Conservation (phyloP, 441 rosid species). For the Populus hybrid region DNA sequence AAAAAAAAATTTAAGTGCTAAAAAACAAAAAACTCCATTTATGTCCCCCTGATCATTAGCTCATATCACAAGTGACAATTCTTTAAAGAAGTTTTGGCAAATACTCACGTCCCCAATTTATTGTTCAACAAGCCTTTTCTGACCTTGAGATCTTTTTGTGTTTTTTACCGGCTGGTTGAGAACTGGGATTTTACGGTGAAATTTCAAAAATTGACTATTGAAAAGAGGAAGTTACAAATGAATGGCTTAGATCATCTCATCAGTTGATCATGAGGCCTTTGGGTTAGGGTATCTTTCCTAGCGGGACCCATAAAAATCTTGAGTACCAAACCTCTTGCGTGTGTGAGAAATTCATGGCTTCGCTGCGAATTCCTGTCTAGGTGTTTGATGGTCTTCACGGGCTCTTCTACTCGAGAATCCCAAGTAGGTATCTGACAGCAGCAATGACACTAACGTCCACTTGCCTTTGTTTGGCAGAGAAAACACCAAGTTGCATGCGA, state of each 20-base stretch:
- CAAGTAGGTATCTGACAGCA: not conserved
- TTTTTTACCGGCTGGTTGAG: not conserved
- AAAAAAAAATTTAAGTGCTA: no score
- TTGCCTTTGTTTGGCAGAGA: constrained; percentile 25
- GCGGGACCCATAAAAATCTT: constrained; percentile 17
- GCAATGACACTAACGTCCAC: constrained; percentile 25
- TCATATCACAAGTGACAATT: not conserved
- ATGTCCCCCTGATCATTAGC: not conserved
- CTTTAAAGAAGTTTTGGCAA: not conserved
- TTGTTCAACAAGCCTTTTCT: not conserved
- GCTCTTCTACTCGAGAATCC: constrained; percentile 9
- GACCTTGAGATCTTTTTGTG: not conserved
- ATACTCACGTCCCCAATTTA: not conserved
- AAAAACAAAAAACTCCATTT: not conserved
- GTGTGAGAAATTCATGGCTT: constrained; percentile 20
- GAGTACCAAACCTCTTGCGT: constrained; percentile 23
- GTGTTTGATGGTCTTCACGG: constrained; percentile 17
- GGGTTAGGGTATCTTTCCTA: constrained; percentile 2
- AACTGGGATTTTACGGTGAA: not conserved
- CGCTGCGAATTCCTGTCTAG: constrained; percentile 12
- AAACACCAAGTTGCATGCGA: constrained; percentile 20
- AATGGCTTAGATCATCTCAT: not conserved
- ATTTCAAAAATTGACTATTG: not conserved
- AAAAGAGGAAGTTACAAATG: constrained; percentile 10
- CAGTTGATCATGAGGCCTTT: not conserved